Evolutionary conservation across 1,284 basidiomycete species (phyloP).

Genomic region (Rhodotorula sp.): DNA sequence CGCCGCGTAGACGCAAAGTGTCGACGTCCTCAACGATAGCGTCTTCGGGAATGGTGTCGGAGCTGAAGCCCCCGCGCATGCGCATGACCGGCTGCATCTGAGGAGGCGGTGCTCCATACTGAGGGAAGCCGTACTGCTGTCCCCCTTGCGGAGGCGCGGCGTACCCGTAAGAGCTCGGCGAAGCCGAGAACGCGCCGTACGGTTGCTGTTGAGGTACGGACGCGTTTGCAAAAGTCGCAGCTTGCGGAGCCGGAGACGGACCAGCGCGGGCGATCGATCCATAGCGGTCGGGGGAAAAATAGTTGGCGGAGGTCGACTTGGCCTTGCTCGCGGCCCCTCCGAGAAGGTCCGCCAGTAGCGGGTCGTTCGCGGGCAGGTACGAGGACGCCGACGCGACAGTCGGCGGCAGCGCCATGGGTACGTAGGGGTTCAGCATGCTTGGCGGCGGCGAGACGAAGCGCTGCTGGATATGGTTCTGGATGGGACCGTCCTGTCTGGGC

Average conservation of each 20-base stretch:
- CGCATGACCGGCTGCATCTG: constrained; percentile 19
- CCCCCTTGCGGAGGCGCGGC: constrained; percentile 4
- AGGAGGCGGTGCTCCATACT: background rate
- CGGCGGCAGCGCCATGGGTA: background rate
- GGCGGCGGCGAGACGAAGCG: constrained; percentile 31
- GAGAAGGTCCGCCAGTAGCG: constrained; percentile 27
- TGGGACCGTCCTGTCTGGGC: constrained; percentile 20
- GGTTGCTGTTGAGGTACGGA: background rate
- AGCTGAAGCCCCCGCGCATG: constrained; percentile 15
- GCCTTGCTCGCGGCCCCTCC: background rate
- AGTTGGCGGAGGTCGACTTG: background rate
- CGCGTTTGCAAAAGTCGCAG: background rate
- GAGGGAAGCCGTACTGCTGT: background rate
- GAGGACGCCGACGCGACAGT: background rate
- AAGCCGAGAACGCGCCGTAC: background rate
- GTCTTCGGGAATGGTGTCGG: background rate
- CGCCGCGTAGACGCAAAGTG: constrained; percentile 21
- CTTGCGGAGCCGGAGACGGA: background rate
- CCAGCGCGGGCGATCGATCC: constrained; percentile 2
- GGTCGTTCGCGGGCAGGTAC: constrained; percentile 29
- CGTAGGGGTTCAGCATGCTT: constrained; percentile 17
- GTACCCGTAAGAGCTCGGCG: no score
- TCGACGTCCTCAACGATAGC: background rate
- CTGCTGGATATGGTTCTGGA: constrained; percentile 32
- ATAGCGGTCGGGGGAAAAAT: constrained; percentile 17